Conservation (phyloP, 768 basidiomycete species). For the Kwoniella dejecticola region DNA sequence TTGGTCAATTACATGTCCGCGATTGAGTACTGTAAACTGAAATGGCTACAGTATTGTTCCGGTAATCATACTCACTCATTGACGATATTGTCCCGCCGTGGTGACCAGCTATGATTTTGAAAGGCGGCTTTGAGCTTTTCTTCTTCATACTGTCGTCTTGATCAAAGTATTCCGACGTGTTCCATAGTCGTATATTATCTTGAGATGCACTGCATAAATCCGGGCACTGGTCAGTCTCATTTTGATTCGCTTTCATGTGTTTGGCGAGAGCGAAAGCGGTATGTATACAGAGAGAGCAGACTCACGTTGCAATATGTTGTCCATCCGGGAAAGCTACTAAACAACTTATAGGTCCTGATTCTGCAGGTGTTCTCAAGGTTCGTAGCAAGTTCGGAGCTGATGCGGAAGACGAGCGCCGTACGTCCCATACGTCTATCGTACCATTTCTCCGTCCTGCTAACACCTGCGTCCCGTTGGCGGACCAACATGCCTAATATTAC, state of each 20-base stretch:
- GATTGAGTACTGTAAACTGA: not conserved
- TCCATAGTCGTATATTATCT: constrained; percentile 93
- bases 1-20: not conserved
- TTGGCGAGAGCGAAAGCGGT: too few species aligned
- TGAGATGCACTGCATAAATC: constrained; percentile 69
- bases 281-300: constrained; percentile 29
- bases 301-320: constrained; percentile 86
- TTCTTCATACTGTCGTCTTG: constrained; percentile 65
- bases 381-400: constrained; percentile 76
- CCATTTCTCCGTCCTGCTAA: constrained; percentile 89
- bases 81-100: constrained; percentile 92
- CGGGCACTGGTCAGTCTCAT: too few species aligned
- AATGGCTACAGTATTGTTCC: not conserved
- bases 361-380: constrained; percentile 79
- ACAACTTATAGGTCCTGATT: constrained; percentile 88
- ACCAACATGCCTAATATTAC: constrained; percentile 94
- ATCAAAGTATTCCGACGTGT: constrained; percentile 75
- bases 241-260: too few species aligned
- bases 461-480: constrained; percentile 79
- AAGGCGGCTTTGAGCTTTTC: constrained; percentile 66
- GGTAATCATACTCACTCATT: constrained; percentile 68
- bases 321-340: constrained; percentile 89
- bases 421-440: constrained; percentile 90
- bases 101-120: constrained; percentile 94
- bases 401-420: constrained; percentile 67